Evolutionary conservation across 805 yeast species (phyloP).

Genomic region (Teunomyces aglyptinius): DNA sequence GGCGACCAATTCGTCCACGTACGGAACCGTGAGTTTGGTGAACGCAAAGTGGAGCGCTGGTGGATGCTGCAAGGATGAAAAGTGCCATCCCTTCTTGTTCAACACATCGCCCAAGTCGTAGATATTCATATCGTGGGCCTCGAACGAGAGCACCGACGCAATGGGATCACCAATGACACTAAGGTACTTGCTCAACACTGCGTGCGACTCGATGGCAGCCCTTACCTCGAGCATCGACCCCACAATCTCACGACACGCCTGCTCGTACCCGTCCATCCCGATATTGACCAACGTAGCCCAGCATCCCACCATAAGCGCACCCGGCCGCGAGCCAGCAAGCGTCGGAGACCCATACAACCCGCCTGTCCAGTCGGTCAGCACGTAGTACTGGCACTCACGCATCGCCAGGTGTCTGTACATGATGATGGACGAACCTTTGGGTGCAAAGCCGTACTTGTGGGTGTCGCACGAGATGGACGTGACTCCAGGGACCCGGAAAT

Average conservation of each 20-base stretch:
- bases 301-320: constrained; percentile 96
- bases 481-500: constrained; percentile 84
- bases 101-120: constrained; percentile 77
- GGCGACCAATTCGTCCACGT: constrained; percentile 59
- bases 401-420: constrained; percentile 75
- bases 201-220: constrained; percentile 40
- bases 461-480: constrained; percentile 98
- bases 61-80: constrained; percentile 83
- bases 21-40: constrained; percentile 65
- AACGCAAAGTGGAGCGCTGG: constrained; percentile 89
- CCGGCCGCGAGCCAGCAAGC: constrained; percentile 94
- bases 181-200: constrained; percentile 50
- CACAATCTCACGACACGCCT: constrained; percentile 67
- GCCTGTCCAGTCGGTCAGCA: constrained; percentile 85
- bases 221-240: constrained; percentile 60
- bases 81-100: constrained; percentile 78
- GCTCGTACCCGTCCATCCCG: constrained; percentile 79
- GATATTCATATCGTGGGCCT: constrained; percentile 55
- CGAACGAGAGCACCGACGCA: constrained; percentile 79
- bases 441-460: constrained; percentile 98
- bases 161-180: constrained; percentile 82
- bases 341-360: constrained; percentile 97
- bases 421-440: constrained; percentile 90
- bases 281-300: constrained; percentile 89
- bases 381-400: constrained; percentile 80